Percentiles rank a stretch among this genome's conserved stretches.
Conservation (phyloP, 306 rosid species). For the Arachis stenosperma region DNA sequence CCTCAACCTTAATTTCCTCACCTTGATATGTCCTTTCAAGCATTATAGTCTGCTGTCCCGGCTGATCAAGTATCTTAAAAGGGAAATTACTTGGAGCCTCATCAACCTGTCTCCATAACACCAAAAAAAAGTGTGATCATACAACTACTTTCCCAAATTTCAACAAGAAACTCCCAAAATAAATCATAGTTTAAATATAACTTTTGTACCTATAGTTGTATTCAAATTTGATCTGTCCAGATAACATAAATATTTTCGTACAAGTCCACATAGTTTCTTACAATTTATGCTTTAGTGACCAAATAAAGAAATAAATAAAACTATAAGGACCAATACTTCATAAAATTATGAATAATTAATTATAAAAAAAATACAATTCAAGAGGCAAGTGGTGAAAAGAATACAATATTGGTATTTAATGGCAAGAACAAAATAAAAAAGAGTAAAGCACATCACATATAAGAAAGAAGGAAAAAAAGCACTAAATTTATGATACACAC, state of each 20-base stretch:
- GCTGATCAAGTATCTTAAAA: constrained; percentile 69
- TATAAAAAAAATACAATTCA: too few relatives aligned
- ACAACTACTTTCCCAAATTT: neutral
- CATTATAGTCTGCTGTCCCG: constrained; percentile 63
- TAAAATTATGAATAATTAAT: neutral
- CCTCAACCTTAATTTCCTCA: constrained; percentile 78
- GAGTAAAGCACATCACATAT: too few relatives aligned
- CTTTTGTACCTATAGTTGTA: neutral
- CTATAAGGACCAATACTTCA: neutral
- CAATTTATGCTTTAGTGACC: neutral
- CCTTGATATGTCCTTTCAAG: constrained; percentile 73
- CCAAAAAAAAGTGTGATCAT: neutral
- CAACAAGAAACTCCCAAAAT: neutral
- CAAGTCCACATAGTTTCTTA: neutral
- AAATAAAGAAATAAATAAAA: neutral
- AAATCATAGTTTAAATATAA: neutral
- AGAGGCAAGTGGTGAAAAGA: too few relatives aligned
- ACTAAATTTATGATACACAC: neutral
- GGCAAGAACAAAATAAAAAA: too few relatives aligned
- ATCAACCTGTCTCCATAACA: constrained; percentile 54
- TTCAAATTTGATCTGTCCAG: neutral
- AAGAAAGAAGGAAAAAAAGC: neutral
- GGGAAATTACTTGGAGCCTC: constrained; percentile 67
- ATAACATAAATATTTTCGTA: neutral
- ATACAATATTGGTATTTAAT: too few relatives aligned